Evolutionary conservation across 352 stramenopile species (phyloP), one percentile per base, ranked within the genome.

Genomic region (Globisporangium paroecandrum): DNA sequence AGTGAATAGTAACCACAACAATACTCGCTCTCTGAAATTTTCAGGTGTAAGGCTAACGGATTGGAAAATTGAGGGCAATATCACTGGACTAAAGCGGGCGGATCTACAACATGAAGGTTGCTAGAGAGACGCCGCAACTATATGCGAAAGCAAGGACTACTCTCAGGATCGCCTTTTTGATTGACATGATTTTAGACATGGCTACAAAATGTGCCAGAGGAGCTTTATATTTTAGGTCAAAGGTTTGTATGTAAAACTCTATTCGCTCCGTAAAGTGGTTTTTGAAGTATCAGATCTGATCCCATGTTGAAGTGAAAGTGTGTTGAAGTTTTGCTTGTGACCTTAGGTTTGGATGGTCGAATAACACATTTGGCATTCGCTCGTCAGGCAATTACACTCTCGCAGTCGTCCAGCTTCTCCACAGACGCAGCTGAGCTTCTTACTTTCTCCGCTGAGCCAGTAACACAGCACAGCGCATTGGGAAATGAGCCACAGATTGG

Each of bases 211-310:
- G 15, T 47, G 27, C 27, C 27, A 20, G 18, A 47, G 13, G 41
- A 8, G 0, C 1, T n/a, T 47, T 32, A 32, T 32, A 32, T 32
- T 32, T 32, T 32, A 32, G 29, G 29, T 32, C 0, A 32, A 32
- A 32, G 5, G 5, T 32, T 49, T 49, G 41, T 49, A 49, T n/a
- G 15, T 5, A 20, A 7, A 49, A 49, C 0, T 47, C 4, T 18
- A 49, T 49, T 22, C 41, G 4, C 41, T 49, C 41, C 4, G 5
- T n/a, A 10, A 20, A n/a, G 41, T 49, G 41, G 41, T 49, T 49
- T 49, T 49, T 49, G 41, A 49, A 20, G 9, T 57, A 27, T 20
- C 49, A 29, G 49, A 57, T 57, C 22, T 57, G 49, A 57, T n/a
- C 49, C 49, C 2, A 27, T 20, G 49, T 57, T 57, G 49, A 32